These are phyloP conservation scores for Lolium multiflorum DNA, from an alignment of 176 grass and related monocot genomes.

Conservation along the genomic window DNA sequence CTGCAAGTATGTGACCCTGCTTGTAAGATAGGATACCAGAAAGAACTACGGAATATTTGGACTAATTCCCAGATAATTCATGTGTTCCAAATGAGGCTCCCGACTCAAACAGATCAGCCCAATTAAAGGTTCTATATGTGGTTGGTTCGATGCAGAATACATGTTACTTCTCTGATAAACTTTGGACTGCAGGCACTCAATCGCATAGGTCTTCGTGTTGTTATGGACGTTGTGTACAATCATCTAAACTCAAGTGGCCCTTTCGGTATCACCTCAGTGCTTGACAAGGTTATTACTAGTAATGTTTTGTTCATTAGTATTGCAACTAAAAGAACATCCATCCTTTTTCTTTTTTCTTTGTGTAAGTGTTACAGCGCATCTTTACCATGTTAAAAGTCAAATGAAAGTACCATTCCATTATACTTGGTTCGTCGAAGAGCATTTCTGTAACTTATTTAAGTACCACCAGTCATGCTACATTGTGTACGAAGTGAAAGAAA, in stretches of 20 bases:
- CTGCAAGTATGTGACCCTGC: slow-evolving; percentile 19
- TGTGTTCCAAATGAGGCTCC: background rate
- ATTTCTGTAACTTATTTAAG: slow-evolving; percentile 21
- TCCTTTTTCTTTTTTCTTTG: slow-evolving; percentile 1
- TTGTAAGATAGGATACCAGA: slow-evolving; percentile 15
- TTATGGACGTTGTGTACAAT: slow-evolving; percentile 96
- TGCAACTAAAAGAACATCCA: background rate
- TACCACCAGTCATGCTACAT: background rate
- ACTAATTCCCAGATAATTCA: background rate
- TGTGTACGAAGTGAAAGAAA: slow-evolving; percentile 27
- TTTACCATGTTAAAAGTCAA: background rate
- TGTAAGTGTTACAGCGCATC: background rate
- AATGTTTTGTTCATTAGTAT: background rate
- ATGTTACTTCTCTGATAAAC: slow-evolving; percentile 35
- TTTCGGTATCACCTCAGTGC: slow-evolving; percentile 66
- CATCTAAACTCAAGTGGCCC: slow-evolving; percentile 86
- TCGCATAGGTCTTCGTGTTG: slow-evolving; percentile 73
- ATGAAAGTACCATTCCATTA: slow-evolving; percentile 22
- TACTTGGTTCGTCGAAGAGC: background rate
- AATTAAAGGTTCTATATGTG: slow-evolving; percentile 3
- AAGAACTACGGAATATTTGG: slow-evolving; percentile 17
- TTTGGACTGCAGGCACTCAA: slow-evolving; percentile 75
- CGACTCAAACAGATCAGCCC: background rate
- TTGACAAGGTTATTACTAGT: slow-evolving; percentile 74
- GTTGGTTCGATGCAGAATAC: slow-evolving; percentile 21